Conservation (phyloP, 1,284 basidiomycete genomes). For the Anthracocystis walkeri region DNA sequence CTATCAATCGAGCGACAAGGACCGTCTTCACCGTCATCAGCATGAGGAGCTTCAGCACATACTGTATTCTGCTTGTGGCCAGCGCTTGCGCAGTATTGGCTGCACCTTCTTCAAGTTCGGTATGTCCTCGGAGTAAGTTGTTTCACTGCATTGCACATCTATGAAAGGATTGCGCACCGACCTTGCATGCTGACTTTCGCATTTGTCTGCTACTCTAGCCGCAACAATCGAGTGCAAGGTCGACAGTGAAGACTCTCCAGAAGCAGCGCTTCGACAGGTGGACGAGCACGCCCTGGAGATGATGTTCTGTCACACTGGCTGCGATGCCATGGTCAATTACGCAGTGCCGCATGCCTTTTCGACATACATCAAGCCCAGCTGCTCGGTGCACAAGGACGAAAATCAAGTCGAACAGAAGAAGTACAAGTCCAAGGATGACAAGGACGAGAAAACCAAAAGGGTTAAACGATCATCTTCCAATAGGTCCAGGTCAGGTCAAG, state of each 20-base stretch:
- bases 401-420: constrained; percentile 20
- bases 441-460: constrained; percentile 24
- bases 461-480: not conserved
- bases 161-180: not conserved
- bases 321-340: constrained; percentile 31
- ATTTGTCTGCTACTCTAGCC: not conserved
- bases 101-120: not conserved
- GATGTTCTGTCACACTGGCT: constrained; percentile 36
- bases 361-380: constrained; percentile 21
- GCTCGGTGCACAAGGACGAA: constrained; percentile 35
- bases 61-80: not conserved
- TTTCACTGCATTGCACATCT: not conserved
- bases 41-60: not conserved
- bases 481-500: not conserved
- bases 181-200: not conserved
- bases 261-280: constrained; percentile 35
- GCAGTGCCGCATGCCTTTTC: constrained; percentile 7
- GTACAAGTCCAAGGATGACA: constrained; percentile 19
- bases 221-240: constrained; percentile 26
- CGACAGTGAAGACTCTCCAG: constrained; percentile 26
- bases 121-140: constrained; percentile 2
- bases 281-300: constrained; percentile 22
- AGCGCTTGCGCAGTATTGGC: not conserved
- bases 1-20: not conserved
- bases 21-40: not conserved